phyloP scores from a whole-genome alignment of 1,284 basidiomycete genomes.

The Grifola frondosa region DNA sequence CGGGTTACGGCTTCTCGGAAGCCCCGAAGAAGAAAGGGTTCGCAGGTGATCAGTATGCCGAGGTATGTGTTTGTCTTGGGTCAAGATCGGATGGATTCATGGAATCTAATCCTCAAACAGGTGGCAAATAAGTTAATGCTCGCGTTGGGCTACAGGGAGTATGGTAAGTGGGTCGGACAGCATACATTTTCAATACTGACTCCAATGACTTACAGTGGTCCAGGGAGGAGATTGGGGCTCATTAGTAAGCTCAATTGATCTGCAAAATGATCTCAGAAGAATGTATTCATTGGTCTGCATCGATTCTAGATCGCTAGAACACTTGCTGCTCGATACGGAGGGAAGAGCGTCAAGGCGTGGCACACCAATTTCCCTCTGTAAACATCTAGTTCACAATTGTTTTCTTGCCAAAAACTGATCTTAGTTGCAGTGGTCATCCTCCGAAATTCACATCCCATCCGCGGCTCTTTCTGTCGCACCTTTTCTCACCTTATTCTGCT shows the following conservation, averaged over 20 bases:
- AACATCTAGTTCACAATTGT: no score
- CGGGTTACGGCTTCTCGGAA: conserved; percentile 34
- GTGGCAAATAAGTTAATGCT: conserved; percentile 23
- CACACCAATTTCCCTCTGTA: conserved; percentile 20
- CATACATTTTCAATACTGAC: neutral
- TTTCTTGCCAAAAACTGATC: no score
- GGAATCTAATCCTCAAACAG: no score
- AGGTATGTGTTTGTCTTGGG: conserved; percentile 14
- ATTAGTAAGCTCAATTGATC: conserved; percentile 6
- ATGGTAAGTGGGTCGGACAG: conserved; percentile 12
- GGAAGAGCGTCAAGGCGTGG: conserved; percentile 21
- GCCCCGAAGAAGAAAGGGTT: conserved; percentile 32
- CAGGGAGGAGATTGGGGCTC: conserved; percentile 41
- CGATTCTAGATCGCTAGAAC: conserved; percentile 3
- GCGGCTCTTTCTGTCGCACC: no score
- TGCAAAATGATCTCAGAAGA: no score
- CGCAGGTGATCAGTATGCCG: conserved; percentile 27
- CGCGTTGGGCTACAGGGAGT: conserved; percentile 22
- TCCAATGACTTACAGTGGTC: conserved; percentile 20
- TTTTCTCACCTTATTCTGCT: no score
- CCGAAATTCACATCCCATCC: no score
- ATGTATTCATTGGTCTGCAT: neutral
- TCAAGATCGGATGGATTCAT: no score
- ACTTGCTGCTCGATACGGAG: conserved; percentile 14
- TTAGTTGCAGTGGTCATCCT: no score